These are phyloP conservation scores for Phytopythium delawarense DNA, from an alignment of 352 stramenopile genomes.

Conservation along the genomic window DNA sequence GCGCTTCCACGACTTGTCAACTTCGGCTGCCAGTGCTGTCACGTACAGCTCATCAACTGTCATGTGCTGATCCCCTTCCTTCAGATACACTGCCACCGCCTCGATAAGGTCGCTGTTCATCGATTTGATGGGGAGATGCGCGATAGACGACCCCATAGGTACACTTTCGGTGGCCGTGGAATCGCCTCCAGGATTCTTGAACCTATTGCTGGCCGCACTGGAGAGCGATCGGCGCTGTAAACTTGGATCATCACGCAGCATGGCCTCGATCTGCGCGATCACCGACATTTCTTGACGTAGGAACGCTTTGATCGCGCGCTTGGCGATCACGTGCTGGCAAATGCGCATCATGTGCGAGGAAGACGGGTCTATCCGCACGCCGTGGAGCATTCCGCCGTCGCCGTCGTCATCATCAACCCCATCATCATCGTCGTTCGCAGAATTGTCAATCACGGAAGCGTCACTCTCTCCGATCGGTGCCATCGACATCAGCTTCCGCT, in stretches of 20 bases:
- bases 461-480: not conserved
- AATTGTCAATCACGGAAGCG: not conserved
- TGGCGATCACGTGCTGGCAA: constrained; percentile 70
- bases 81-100: constrained; percentile 43
- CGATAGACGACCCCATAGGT: not conserved
- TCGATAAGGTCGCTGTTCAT: constrained; percentile 42
- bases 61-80: constrained; percentile 49
- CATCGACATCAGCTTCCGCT: constrained; percentile 1
- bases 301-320: constrained; percentile 62
- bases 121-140: constrained; percentile 33
- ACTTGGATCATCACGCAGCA: constrained; percentile 37
- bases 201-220: not conserved
- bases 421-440: constrained; percentile 8
- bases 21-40: constrained; percentile 44
- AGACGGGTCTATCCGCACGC: constrained; percentile 39
- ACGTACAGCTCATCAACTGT: constrained; percentile 64
- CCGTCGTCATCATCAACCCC: constrained; percentile 17
- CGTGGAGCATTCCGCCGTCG: constrained; percentile 7
- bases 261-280: constrained; percentile 49
- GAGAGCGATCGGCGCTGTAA: constrained; percentile 26
- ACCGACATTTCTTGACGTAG: constrained; percentile 55
- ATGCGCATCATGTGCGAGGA: constrained; percentile 62
- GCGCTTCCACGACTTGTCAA: constrained; percentile 59
- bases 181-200: not conserved
- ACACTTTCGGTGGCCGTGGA: not conserved